These are phyloP conservation scores for Sequoiadendron giganteum DNA, from an alignment of 75 land plant genomes.

Conservation along the genomic window DNA sequence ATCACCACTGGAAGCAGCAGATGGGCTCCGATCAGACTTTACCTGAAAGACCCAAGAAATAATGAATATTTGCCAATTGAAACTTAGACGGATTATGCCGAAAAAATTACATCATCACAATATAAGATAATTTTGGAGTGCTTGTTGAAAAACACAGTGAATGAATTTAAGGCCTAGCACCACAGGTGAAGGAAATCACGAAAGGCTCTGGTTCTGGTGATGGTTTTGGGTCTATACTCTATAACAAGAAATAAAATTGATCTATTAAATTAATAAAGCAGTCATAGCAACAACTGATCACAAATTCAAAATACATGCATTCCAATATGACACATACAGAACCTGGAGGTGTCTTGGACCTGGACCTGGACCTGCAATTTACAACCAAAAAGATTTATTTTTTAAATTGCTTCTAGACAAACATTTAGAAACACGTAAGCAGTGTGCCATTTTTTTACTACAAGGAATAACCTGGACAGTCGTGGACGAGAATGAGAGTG, in stretches of 20 bases:
- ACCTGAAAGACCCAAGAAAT: not conserved
- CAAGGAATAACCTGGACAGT: constrained; percentile 50
- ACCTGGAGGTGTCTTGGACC: constrained; percentile 16
- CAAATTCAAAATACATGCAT: not conserved
- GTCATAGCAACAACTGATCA: not conserved
- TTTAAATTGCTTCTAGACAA: not conserved
- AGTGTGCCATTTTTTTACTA: not conserved
- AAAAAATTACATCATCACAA: not conserved
- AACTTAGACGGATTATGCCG: not conserved
- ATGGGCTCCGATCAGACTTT: not conserved
- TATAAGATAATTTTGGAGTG: not conserved
- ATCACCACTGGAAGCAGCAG: constrained; percentile 3
- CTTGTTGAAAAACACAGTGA: not conserved
- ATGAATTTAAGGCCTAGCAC: not conserved
- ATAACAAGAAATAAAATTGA: not conserved
- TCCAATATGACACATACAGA: not conserved
- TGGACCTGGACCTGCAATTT: constrained; percentile 18
- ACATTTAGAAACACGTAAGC: not conserved
- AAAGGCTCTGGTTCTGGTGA: not conserved
- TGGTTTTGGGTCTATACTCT: not conserved
- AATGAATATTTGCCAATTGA: not conserved
- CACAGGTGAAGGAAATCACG: not conserved
- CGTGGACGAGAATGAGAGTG: constrained; percentile 31
- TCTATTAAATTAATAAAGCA: not conserved
- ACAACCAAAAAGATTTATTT: constrained; percentile 7